Percentiles rank a stretch among this genome's conserved stretches.
Evolutionary conservation across 495 filamentous ascomycete genomes (phyloP).

Genomic region (Tetracladium marchalianum): DNA sequence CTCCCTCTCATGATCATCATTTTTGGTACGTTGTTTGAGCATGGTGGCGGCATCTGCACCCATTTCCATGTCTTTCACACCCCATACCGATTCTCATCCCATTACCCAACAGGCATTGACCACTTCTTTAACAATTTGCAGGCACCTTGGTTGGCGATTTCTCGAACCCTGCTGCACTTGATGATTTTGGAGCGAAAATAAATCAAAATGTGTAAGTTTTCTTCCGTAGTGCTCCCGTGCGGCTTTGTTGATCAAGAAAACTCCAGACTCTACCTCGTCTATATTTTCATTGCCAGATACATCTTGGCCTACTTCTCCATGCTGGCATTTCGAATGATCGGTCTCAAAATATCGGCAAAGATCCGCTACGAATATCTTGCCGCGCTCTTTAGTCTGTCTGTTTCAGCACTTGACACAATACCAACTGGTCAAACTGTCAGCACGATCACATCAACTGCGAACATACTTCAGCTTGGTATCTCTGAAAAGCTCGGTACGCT

Average conservation of each 20-base stretch:
- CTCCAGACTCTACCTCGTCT: constrained; percentile 49
- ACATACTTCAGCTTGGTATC: constrained; percentile 55
- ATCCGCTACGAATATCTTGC: constrained; percentile 42
- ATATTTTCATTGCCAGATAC: constrained; percentile 53
- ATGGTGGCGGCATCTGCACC: too few species aligned
- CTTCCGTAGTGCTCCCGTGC: too few species aligned
- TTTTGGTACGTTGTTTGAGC: constrained; percentile 23
- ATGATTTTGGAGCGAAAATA: neutral
- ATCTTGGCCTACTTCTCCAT: constrained; percentile 45
- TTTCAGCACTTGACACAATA: constrained; percentile 44
- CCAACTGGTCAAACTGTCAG: constrained; percentile 43
- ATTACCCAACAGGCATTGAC: too few species aligned
- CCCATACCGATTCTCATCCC: too few species aligned
- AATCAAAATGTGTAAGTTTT: constrained; percentile 16
- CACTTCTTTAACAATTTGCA: neutral
- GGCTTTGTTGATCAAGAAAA: too few species aligned
- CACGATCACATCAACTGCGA: constrained; percentile 54
- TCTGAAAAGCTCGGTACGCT: constrained; percentile 49
- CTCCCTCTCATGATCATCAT: constrained; percentile 38
- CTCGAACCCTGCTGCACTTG: neutral
- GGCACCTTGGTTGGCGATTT: constrained; percentile 21
- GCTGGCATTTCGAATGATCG: constrained; percentile 43
- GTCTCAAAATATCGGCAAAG: constrained; percentile 42
- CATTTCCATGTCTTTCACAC: too few species aligned
- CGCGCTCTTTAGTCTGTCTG: constrained; percentile 39